phyloP scores from a whole-genome alignment of 768 basidiomycete genomes.

The Neoboletus subvelutipes region DNA sequence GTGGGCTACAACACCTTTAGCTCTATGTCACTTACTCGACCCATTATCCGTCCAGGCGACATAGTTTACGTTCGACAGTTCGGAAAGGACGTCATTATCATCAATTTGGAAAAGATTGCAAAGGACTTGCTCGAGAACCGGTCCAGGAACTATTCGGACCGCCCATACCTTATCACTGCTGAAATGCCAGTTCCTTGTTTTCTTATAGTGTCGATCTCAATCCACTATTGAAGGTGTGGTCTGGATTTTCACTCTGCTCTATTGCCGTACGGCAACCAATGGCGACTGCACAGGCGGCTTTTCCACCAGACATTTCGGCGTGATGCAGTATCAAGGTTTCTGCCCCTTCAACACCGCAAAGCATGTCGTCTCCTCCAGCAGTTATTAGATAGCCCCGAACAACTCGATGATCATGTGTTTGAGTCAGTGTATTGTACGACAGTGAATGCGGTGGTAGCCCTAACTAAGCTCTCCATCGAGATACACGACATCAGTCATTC shows the following conservation, averaged over 20 bases:
- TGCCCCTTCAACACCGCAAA: background rate
- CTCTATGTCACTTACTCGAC: background rate
- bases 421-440: background rate
- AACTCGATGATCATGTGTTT: conserved; percentile 1
- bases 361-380: conserved; percentile 2
- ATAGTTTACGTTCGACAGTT: background rate
- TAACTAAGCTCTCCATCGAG: background rate
- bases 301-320: too few species aligned
- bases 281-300: conserved; percentile 15
- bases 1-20: background rate
- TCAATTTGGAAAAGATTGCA: conserved; percentile 9
- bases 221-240: background rate
- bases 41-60: background rate
- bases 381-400: background rate
- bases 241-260: background rate
- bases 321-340: background rate
- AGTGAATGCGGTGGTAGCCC: background rate
- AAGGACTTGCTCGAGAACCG: conserved; percentile 9
- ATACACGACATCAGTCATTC: conserved; percentile 1
- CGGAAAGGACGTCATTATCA: conserved; percentile 10
- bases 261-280: conserved; percentile 6
- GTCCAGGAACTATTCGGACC: conserved; percentile 8
- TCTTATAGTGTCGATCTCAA: background rate
- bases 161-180: background rate
- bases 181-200: background rate